Conservation (phyloP, 2,329 filamentous ascomycete genomes). For the Xenoacremonium recifei region DNA sequence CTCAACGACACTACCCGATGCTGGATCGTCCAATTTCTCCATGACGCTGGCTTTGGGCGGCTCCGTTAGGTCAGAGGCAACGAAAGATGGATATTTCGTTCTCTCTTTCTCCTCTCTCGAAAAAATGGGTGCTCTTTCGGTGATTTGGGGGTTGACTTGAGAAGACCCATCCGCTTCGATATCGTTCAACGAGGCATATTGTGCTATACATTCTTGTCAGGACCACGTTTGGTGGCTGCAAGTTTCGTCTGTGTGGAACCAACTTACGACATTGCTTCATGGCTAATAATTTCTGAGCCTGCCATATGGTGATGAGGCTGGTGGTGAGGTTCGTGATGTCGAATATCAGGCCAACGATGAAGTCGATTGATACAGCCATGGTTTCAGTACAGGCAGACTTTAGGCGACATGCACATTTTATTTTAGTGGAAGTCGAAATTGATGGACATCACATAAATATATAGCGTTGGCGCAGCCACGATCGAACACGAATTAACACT, state of each 20-base stretch:
- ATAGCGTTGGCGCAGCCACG: neutral
- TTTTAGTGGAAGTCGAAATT: neutral
- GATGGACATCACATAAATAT: neutral
- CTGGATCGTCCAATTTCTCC: neutral
- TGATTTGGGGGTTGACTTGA: neutral
- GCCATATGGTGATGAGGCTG: neutral
- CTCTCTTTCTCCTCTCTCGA: neutral
- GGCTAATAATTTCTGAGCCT: neutral
- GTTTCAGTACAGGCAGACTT: neutral
- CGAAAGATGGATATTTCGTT: neutral
- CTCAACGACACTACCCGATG: neutral
- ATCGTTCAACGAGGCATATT: neutral
- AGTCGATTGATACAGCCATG: neutral
- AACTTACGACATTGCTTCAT: neutral
- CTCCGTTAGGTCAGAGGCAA: neutral
- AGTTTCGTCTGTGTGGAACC: neutral
- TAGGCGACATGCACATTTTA: neutral
- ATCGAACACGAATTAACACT: neutral
- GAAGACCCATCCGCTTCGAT: neutral
- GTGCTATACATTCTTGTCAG: neutral
- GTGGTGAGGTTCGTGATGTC: neutral
- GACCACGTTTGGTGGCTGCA: neutral
- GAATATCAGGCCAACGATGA: neutral
- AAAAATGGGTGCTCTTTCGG: neutral
- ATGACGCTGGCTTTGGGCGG: neutral